Conservation (phyloP, 2,329 filamentous ascomycete species). For the Diaporthe ilicicola region DNA sequence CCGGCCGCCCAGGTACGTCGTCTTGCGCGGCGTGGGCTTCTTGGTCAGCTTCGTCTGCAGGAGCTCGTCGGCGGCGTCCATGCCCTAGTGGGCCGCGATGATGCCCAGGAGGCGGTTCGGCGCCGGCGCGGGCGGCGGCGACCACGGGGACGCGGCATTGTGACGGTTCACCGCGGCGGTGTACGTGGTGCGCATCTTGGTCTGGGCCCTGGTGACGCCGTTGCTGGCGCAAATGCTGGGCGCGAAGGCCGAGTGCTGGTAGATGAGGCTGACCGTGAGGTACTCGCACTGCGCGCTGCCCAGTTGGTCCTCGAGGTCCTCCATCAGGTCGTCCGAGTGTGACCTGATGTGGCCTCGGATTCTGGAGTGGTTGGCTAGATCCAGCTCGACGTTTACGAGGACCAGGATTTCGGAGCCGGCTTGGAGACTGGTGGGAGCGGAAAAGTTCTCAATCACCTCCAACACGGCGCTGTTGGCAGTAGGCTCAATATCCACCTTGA, state of each 20-base stretch:
- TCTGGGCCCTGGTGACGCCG: slow-evolving; percentile 53
- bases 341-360: slow-evolving; percentile 43
- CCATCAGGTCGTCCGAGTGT: slow-evolving; percentile 64
- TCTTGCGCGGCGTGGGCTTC: slow-evolving; percentile 30
- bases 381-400: slow-evolving; percentile 55
- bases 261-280: slow-evolving; percentile 60
- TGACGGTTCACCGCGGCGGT: slow-evolving; percentile 60
- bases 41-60: slow-evolving; percentile 44
- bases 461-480: slow-evolving; percentile 44
- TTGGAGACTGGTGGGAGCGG: slow-evolving; percentile 53
- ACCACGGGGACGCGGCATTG: slow-evolving; percentile 60
- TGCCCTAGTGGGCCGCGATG: slow-evolving; percentile 59
- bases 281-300: slow-evolving; percentile 58
- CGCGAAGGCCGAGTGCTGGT: slow-evolving; percentile 65
- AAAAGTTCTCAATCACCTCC: slow-evolving; percentile 56
- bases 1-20: slow-evolving; percentile 26
- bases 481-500: slow-evolving; percentile 28
- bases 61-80: slow-evolving; percentile 51
- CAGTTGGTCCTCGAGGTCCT: slow-evolving; percentile 66
- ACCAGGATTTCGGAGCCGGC: slow-evolving; percentile 56
- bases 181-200: slow-evolving; percentile 60
- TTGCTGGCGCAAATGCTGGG: not conserved
- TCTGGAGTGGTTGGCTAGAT: slow-evolving; percentile 30
- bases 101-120: slow-evolving; percentile 53
- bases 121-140: slow-evolving; percentile 48